A percentile compares a stretch with the other conserved stretches of the same genome.
Conservation (phyloP, 768 basidiomycete species). For the Phlegmacium glaucopus region DNA sequence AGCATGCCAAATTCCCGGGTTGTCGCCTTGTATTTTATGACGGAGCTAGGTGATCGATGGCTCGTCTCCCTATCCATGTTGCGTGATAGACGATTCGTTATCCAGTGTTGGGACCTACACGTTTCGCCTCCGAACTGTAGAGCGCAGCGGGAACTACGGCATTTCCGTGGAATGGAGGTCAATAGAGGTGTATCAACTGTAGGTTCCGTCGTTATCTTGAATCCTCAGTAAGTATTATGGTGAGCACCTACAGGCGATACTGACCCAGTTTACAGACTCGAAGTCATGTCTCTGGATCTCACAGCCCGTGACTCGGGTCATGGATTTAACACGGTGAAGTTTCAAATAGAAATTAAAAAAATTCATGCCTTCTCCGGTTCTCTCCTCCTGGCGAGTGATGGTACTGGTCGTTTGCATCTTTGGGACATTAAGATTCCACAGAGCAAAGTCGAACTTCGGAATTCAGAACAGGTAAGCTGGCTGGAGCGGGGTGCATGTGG, state of each 20-base stretch:
- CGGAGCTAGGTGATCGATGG: conserved; percentile 37
- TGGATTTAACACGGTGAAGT: conserved; percentile 31
- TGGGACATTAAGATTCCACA: conserved; percentile 32
- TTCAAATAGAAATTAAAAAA: conserved; percentile 29
- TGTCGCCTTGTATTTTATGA: conserved; percentile 45
- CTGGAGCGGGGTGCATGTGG: background rate
- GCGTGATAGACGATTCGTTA: conserved; percentile 16
- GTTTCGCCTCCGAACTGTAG: conserved; percentile 33
- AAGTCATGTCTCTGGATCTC: conserved; percentile 39
- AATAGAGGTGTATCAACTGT: conserved; percentile 35
- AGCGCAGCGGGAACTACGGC: conserved; percentile 34
- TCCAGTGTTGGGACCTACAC: conserved; percentile 60
- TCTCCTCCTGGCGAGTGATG: conserved; percentile 34
- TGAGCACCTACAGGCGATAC: conserved; percentile 1
- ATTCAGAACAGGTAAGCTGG: conserved; percentile 27
- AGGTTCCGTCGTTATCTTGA: conserved; percentile 40
- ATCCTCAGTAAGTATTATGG: conserved; percentile 31
- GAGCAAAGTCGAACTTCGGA: conserved; percentile 32
- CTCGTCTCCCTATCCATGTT: conserved; percentile 41
- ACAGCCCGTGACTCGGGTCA: conserved; percentile 29
- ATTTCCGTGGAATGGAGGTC: conserved; percentile 41
- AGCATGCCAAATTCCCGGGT: conserved; percentile 29
- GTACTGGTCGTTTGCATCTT: conserved; percentile 29
- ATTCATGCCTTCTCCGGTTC: conserved; percentile 34
- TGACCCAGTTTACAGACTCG: conserved; percentile 28